phyloP scores from a whole-genome alignment of 441 rosid genomes.

The Melastoma candidum region DNA sequence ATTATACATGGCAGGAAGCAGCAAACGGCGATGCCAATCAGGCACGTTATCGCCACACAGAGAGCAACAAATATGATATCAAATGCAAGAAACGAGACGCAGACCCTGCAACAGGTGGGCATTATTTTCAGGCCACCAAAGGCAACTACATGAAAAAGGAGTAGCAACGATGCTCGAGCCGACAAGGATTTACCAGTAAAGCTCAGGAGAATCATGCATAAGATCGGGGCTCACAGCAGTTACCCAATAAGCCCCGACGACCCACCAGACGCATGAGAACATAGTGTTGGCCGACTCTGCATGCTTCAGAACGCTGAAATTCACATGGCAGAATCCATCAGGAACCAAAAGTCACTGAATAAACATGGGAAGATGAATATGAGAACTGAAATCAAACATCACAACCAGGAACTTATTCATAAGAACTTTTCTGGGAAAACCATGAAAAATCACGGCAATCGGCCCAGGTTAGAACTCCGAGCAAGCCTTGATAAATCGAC shows the following conservation, averaged over 20 bases:
- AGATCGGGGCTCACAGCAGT: constrained; percentile 31
- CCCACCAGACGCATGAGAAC: constrained; percentile 58
- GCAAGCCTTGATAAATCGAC: no score
- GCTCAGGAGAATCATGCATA: constrained; percentile 31
- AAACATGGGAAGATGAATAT: no score
- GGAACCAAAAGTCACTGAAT: neutral
- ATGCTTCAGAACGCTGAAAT: constrained; percentile 31
- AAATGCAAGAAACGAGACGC: constrained; percentile 56
- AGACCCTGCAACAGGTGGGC: constrained; percentile 39
- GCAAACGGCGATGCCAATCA: constrained; percentile 60
- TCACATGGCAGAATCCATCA: constrained; percentile 12
- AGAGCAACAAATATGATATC: constrained; percentile 56
- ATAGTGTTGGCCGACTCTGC: constrained; percentile 55
- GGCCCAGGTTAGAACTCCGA: no score
- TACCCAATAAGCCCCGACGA: constrained; percentile 50
- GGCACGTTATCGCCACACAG: constrained; percentile 49
- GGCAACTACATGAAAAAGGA: no score
- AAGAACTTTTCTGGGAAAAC: no score
- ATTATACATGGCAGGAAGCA: constrained; percentile 70
- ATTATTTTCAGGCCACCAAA: constrained; percentile 1
- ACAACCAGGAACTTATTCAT: no score
- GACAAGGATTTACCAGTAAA: constrained; percentile 33
- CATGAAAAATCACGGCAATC: no score
- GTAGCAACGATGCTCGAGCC: no score
- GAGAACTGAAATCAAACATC: no score